phyloP scores from a whole-genome alignment of 371 early-diverging fungal genomes.

The Zychaea mexicana region DNA sequence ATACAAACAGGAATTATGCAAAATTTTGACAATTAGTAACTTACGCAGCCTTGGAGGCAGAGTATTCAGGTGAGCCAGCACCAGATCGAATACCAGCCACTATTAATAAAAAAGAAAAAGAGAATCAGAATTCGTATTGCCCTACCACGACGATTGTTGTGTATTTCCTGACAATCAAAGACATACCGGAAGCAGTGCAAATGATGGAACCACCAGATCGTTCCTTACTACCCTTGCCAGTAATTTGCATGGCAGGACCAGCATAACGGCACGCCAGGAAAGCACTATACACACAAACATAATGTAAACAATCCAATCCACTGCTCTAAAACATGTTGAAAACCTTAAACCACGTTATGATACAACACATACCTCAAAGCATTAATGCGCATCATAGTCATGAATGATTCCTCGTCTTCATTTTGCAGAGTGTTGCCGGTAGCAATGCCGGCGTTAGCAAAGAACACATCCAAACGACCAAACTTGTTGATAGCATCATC shows the following conservation, averaged over 20 bases:
- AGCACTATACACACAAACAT: slow-evolving; percentile 15
- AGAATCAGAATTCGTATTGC: too few species aligned
- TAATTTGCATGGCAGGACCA: slow-evolving; percentile 39
- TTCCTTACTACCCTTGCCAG: slow-evolving; percentile 41
- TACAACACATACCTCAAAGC: slow-evolving; percentile 23
- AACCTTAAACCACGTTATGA: too few species aligned
- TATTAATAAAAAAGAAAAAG: slow-evolving; percentile 2
- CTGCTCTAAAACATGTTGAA: too few species aligned
- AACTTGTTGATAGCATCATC: slow-evolving; percentile 39
- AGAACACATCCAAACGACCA: slow-evolving; percentile 59
- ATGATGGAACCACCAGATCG: slow-evolving; percentile 47
- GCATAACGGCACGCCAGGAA: slow-evolving; percentile 45
- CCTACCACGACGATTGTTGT: too few species aligned
- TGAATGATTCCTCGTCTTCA: slow-evolving; percentile 31
- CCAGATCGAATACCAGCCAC: slow-evolving; percentile 52
- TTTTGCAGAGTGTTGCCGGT: slow-evolving; percentile 23
- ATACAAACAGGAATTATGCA: neutral
- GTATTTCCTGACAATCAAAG: too few species aligned
- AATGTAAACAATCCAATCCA: neutral
- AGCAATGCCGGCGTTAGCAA: slow-evolving; percentile 43
- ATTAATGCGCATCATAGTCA: slow-evolving; percentile 37
- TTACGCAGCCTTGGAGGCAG: slow-evolving; percentile 52
- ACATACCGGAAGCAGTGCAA: slow-evolving; percentile 48
- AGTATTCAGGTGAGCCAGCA: slow-evolving; percentile 47
- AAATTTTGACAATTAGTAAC: neutral